These are phyloP conservation scores for Colletotrichum brevisporum DNA, from an alignment of 2,329 filamentous ascomycete species.

Conservation along the genomic window DNA sequence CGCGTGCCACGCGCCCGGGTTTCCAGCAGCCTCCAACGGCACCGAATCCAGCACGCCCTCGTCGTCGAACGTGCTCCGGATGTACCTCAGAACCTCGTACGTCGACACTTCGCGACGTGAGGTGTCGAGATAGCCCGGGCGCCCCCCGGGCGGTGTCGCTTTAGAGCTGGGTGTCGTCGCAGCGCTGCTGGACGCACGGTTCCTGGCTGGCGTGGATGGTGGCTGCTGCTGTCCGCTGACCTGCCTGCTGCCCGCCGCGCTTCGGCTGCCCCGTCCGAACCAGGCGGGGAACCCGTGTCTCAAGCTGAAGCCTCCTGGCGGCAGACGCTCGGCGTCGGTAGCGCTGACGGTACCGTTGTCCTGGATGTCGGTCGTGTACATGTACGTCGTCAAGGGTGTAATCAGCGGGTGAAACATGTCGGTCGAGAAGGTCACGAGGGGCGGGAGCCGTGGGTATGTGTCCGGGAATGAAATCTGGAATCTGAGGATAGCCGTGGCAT, in stretches of 20 bases:
- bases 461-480: constrained; percentile 92
- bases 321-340: constrained; percentile 84
- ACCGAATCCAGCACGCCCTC: constrained; percentile 83
- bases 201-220: constrained; percentile 46
- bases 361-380: constrained; percentile 85
- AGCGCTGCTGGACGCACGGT: constrained; percentile 41
- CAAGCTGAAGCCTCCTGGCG: constrained; percentile 91
- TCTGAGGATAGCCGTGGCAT: constrained; percentile 86
- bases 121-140: constrained; percentile 58
- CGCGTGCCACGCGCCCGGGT: constrained; percentile 93
- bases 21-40: constrained; percentile 85
- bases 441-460: constrained; percentile 83
- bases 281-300: constrained; percentile 92
- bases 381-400: constrained; percentile 93
- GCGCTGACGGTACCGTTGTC: constrained; percentile 85
- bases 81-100: constrained; percentile 82
- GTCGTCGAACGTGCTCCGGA: constrained; percentile 85
- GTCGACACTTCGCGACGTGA: constrained; percentile 65
- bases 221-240: constrained; percentile 56
- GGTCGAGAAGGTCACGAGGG: constrained; percentile 88
- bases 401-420: constrained; percentile 97
- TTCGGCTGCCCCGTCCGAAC: constrained; percentile 76
- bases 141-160: constrained; percentile 45
- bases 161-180: constrained; percentile 51
- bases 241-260: constrained; percentile 53